Evolutionary conservation across 1,284 basidiomycete genomes (phyloP).

Genomic region (Cutaneotrichosporon cyanovorans): DNA sequence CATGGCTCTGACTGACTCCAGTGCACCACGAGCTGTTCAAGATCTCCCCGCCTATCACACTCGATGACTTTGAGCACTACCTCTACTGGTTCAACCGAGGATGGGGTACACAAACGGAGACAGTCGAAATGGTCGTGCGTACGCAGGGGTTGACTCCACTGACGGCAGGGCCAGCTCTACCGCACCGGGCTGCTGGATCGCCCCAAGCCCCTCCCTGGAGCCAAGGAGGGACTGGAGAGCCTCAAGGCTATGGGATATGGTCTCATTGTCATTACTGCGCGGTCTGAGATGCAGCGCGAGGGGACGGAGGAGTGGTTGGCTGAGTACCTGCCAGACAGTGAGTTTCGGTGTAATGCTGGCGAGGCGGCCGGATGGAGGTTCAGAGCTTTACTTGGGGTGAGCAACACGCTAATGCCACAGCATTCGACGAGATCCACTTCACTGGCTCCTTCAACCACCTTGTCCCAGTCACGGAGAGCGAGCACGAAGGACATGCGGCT

Average conservation of each 20-base stretch:
- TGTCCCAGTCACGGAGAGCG: conserved; percentile 30
- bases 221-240: conserved; percentile 54
- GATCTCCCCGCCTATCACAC: conserved; percentile 49
- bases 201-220: conserved; percentile 54
- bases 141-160: background rate
- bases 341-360: conserved; percentile 8
- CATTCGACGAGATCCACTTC: conserved; percentile 64
- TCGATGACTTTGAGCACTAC: conserved; percentile 58
- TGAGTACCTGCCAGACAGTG: conserved; percentile 56
- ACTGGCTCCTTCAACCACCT: conserved; percentile 59
- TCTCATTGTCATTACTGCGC: conserved; percentile 63
- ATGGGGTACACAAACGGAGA: conserved; percentile 59
- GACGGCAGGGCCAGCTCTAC: conserved; percentile 10
- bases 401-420: conserved; percentile 37
- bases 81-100: conserved; percentile 58
- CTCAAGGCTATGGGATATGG: conserved; percentile 60
- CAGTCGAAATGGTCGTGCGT: conserved; percentile 38
- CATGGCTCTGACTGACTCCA: conserved; percentile 16
- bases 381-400: no score
- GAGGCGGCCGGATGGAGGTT: no score
- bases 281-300: conserved; percentile 54
- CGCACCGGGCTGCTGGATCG: conserved; percentile 46
- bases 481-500: conserved; percentile 47
- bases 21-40: conserved; percentile 58
- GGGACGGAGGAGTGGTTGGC: conserved; percentile 62